Conservation (phyloP, 495 filamentous ascomycete genomes). For the Friedmanniomyces endolithicus region DNA sequence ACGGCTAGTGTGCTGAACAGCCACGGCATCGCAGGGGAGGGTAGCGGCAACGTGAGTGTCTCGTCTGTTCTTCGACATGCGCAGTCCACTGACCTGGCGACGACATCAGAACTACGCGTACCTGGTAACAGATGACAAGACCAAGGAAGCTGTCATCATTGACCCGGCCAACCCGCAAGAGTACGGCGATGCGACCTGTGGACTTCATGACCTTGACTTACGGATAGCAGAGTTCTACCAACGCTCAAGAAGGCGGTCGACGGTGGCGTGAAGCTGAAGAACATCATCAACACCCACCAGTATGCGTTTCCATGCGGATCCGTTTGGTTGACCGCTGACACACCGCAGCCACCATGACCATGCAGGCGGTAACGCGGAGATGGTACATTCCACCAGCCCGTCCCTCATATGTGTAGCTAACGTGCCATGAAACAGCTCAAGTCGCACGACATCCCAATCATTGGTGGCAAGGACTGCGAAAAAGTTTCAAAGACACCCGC, state of each 20-base stretch:
- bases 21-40: slow-evolving; percentile 54
- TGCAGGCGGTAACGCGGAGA: slow-evolving; percentile 75
- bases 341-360: slow-evolving; percentile 75
- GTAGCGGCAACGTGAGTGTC: slow-evolving; percentile 42
- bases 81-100: no score
- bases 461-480: slow-evolving; percentile 80
- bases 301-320: slow-evolving; percentile 34
- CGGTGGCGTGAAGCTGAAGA: slow-evolving; percentile 67
- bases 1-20: neutral
- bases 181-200: slow-evolving; percentile 38
- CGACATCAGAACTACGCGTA: slow-evolving; percentile 79
- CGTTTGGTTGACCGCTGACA: slow-evolving; percentile 2
- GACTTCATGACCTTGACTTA: neutral
- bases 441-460: slow-evolving; percentile 54
- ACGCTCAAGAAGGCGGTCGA: slow-evolving; percentile 57
- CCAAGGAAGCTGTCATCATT: slow-evolving; percentile 85
- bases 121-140: slow-evolving; percentile 79
- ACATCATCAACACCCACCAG: slow-evolving; percentile 96
- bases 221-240: slow-evolving; percentile 55
- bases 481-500: slow-evolving; percentile 60
- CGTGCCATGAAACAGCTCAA: slow-evolving; percentile 43
- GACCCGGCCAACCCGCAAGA: slow-evolving; percentile 89
- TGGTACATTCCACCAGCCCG: slow-evolving; percentile 35
- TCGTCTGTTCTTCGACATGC: no score
- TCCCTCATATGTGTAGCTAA: neutral